phyloP scores from a whole-genome alignment of 2,329 filamentous ascomycete genomes.

The Dothiorella sarmentorum region DNA sequence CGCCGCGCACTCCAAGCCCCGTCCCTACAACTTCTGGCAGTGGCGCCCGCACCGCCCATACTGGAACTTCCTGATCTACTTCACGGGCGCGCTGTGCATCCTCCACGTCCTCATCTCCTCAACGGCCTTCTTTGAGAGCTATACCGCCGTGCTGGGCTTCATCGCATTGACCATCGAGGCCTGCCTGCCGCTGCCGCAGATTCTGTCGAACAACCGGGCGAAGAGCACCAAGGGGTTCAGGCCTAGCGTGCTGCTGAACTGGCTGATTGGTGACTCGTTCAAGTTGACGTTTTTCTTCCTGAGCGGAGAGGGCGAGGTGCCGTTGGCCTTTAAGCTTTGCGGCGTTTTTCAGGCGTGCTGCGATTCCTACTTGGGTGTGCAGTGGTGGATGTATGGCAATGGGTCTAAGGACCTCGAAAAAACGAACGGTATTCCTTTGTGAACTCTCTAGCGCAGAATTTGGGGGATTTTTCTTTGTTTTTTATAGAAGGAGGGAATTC shows the following conservation, averaged over 20 bases:
- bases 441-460: neutral
- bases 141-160: conserved; percentile 67
- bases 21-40: conserved; percentile 80
- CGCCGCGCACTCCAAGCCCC: conserved; percentile 46
- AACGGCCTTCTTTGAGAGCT: conserved; percentile 57
- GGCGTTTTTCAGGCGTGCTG: conserved; percentile 77
- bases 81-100: conserved; percentile 58
- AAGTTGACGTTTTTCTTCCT: conserved; percentile 79
- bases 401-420: conserved; percentile 22
- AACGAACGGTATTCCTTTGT: conserved; percentile 5
- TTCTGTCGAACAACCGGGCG: conserved; percentile 65
- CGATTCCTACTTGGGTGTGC: conserved; percentile 69
- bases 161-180: conserved; percentile 77
- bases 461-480: no score
- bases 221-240: conserved; percentile 75
- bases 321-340: conserved; percentile 76
- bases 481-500: neutral
- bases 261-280: conserved; percentile 77
- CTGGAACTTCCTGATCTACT: conserved; percentile 72
- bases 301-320: conserved; percentile 65
- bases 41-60: conserved; percentile 74
- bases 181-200: conserved; percentile 76
- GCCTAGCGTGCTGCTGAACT: conserved; percentile 70
- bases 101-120: conserved; percentile 66
- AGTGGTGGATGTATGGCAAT: conserved; percentile 54